A percentile compares a stretch with the other conserved stretches of the same genome.
Evolutionary conservation across 495 filamentous ascomycete genomes (phyloP).

Genomic region (Daldinia bambusicola): DNA sequence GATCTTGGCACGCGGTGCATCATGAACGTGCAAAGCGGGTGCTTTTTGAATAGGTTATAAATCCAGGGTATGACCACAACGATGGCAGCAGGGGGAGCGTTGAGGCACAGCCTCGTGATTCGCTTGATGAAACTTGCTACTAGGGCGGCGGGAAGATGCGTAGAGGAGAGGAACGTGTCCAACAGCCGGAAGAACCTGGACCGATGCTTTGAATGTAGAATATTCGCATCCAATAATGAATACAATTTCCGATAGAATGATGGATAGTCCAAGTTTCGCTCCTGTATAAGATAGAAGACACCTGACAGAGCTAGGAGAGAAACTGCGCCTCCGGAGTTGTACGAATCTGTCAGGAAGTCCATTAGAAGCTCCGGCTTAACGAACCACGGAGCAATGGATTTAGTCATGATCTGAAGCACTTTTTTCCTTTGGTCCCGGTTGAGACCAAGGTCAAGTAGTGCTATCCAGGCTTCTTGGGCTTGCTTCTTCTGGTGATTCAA

Average conservation of each 20-base stretch:
- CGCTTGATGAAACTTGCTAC: conserved; percentile 97
- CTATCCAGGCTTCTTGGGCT: conserved; percentile 86
- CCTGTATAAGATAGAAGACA: conserved; percentile 92
- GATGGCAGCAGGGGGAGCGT: conserved; percentile 86
- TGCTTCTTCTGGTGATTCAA: conserved; percentile 72
- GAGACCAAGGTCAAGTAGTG: conserved; percentile 74
- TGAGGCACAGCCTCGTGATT: conserved; percentile 80
- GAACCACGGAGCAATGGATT: conserved; percentile 88
- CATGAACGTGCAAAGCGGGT: conserved; percentile 94
- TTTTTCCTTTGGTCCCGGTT: conserved; percentile 79
- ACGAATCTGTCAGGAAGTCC: conserved; percentile 96
- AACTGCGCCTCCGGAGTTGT: conserved; percentile 82
- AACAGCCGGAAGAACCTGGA: conserved; percentile 92
- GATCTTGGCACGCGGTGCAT: conserved; percentile 79
- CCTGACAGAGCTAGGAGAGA: conserved; percentile 91
- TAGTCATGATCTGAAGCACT: conserved; percentile 76
- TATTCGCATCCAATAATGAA: conserved; percentile 81
- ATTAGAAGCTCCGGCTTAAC: conserved; percentile 85
- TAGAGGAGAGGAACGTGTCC: conserved; percentile 90
- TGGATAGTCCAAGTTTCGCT: conserved; percentile 95
- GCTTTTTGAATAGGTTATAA: conserved; percentile 92
- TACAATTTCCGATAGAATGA: conserved; percentile 95
- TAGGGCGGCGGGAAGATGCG: conserved; percentile 88
- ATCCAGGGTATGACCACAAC: conserved; percentile 90
- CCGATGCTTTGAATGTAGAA: conserved; percentile 93